Percentiles rank a stretch among this genome's conserved stretches.
phyloP scores from a whole-genome alignment of 1,284 basidiomycete species.

The Cryptococcus sp. region DNA sequence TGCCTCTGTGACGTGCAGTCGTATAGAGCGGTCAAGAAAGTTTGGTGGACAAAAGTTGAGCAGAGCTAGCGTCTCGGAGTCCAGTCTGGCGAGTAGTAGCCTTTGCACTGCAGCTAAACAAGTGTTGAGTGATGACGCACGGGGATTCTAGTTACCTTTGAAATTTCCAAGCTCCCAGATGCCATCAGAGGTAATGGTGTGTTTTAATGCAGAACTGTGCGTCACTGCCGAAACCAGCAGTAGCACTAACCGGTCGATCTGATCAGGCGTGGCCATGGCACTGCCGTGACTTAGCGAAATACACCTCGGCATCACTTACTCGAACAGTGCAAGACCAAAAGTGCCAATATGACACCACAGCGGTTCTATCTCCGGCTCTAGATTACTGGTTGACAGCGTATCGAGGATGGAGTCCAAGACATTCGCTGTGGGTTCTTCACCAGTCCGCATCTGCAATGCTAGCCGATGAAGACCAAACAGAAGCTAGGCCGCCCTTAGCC shows the following conservation, averaged over 20 bases:
- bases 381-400: no score
- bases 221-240: background rate
- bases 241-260: no score
- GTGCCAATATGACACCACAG: no score
- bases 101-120: background rate
- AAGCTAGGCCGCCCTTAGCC: background rate
- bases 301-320: no score
- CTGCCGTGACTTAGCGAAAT: no score
- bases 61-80: slow-evolving; percentile 4
- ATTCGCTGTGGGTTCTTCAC: no score
- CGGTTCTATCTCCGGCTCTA: no score
- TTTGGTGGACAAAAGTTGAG: slow-evolving; percentile 5
- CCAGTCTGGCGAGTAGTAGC: background rate
- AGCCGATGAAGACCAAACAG: no score
- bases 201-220: background rate
- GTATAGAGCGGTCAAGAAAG: slow-evolving; percentile 7
- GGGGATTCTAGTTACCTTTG: slow-evolving; percentile 4
- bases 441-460: no score
- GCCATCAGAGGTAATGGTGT: background rate
- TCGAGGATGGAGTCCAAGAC: no score
- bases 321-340: no score
- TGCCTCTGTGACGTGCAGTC: background rate
- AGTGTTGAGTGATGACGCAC: background rate
- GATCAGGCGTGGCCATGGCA: no score
- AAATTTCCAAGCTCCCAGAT: slow-evolving; percentile 18